A percentile compares a stretch with the other conserved stretches of the same genome.
Evolutionary conservation across 1,284 basidiomycete species (phyloP).

Genomic region (Pyrrhoderma noxium): DNA sequence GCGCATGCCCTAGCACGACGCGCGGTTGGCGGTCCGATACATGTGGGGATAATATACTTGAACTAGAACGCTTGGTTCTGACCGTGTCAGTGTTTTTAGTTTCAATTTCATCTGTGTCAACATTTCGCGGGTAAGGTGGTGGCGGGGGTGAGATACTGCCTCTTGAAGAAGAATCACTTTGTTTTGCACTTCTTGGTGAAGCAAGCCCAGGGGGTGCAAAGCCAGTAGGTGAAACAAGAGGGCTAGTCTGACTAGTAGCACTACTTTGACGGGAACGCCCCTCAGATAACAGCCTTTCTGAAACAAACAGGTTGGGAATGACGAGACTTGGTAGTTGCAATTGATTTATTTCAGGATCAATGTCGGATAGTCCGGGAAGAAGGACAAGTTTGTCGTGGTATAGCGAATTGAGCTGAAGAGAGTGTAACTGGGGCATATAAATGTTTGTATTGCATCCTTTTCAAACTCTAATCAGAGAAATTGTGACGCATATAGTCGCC

Average conservation of each 20-base stretch:
- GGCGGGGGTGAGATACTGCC: conserved; percentile 11
- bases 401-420: conserved; percentile 52
- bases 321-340: conserved; percentile 48
- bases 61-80: not conserved
- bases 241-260: no score
- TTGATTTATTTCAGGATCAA: conserved; percentile 51
- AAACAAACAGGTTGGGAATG: conserved; percentile 56
- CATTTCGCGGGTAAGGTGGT: conserved; percentile 10
- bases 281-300: conserved; percentile 36
- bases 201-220: conserved; percentile 11
- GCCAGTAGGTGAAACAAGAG: not conserved
- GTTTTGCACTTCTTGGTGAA: conserved; percentile 2
- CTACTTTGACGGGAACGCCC: not conserved
- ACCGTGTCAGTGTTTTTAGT: not conserved
- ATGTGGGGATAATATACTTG: conserved; percentile 1
- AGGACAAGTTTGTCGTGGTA: conserved; percentile 59
- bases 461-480: conserved; percentile 6
- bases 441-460: conserved; percentile 68
- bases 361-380: conserved; percentile 53
- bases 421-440: conserved; percentile 55
- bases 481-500: conserved; percentile 4
- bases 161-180: not conserved
- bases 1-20: conserved; percentile 9
- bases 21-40: conserved; percentile 7
- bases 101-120: conserved; percentile 5